Conservation (phyloP, 768 basidiomycete genomes). For the Mycena sanguinolenta region DNA sequence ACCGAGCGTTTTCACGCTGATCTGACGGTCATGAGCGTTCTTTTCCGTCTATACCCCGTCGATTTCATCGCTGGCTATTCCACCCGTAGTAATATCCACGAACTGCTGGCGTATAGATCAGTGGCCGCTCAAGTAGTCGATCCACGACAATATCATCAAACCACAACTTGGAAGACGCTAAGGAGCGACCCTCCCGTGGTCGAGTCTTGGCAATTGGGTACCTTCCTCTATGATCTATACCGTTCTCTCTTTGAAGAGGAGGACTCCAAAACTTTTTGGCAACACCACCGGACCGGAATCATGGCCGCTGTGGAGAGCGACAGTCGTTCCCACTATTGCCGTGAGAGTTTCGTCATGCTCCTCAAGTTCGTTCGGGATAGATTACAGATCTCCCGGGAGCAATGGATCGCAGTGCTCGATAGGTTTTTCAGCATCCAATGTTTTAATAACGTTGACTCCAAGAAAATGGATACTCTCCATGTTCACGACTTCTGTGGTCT, state of each 20-base stretch:
- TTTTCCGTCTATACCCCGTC: no score
- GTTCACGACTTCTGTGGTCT: conserved; percentile 56
- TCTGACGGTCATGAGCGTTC: no score
- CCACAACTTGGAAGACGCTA: conserved; percentile 34
- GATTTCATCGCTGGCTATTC: no score
- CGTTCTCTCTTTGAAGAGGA: conserved; percentile 53
- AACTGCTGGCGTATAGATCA: no score
- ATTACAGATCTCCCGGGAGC: conserved; percentile 37
- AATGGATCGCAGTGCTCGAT: conserved; percentile 52
- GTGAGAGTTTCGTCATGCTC: conserved; percentile 54
- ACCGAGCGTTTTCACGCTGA: no score
- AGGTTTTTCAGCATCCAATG: conserved; percentile 39
- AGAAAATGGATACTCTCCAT: conserved; percentile 47
- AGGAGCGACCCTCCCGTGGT: conserved; percentile 29
- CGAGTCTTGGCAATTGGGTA: conserved; percentile 48
- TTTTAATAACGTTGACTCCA: conserved; percentile 35
- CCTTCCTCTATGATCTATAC: conserved; percentile 55
- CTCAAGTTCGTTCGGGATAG: conserved; percentile 46
- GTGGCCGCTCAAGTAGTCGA: conserved; percentile 34
- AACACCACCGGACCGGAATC: conserved; percentile 21
- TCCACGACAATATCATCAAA: conserved; percentile 24
- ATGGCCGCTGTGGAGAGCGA: no score
- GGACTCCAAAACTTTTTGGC: conserved; percentile 41
- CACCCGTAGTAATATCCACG: no score
- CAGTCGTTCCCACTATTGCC: conserved; percentile 50